Percentiles rank a stretch among this genome's conserved stretches.
These are phyloP conservation scores for Xylariaceae sp. DNA, from an alignment of 2,329 filamentous ascomycete species.

Conservation along the genomic window DNA sequence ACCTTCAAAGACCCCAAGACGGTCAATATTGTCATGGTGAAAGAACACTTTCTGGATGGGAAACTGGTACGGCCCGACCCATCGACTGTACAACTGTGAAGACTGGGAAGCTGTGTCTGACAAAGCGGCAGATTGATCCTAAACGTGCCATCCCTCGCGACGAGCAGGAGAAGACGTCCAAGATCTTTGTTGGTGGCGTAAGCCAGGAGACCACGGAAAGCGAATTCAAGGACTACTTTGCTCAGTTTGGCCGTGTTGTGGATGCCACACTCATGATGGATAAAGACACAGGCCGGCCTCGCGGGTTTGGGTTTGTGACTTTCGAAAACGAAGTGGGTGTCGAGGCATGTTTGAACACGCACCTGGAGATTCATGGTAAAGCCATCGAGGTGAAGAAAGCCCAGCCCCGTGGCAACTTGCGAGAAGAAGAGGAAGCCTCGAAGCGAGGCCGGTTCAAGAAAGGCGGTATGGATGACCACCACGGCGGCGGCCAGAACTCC, in stretches of 20 bases:
- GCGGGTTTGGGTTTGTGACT: conserved; percentile 96
- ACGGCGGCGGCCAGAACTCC: conserved; percentile 23
- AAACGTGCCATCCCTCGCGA: conserved; percentile 96
- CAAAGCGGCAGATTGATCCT: conserved; percentile 72
- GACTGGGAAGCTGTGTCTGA: conserved; percentile 19
- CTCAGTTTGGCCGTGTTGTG: conserved; percentile 90
- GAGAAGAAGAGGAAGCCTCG: conserved; percentile 77
- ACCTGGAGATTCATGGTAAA: conserved; percentile 90
- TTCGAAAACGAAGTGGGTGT: conserved; percentile 96
- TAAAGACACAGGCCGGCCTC: conserved; percentile 94
- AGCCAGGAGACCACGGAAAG: conserved; percentile 95
- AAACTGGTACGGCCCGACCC: conserved; percentile 86
- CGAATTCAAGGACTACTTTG: conserved; percentile 95
- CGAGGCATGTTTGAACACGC: conserved; percentile 78
- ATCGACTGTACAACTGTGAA: not conserved
- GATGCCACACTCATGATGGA: conserved; percentile 99
- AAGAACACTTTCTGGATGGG: conserved; percentile 95
- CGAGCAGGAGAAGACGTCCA: conserved; percentile 96
- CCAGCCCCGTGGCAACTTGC: conserved; percentile 88
- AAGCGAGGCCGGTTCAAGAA: conserved; percentile 58
- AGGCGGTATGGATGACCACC: conserved; percentile 40
- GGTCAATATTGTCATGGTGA: conserved; percentile 99
- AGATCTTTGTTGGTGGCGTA: conserved; percentile 97
- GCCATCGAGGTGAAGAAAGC: conserved; percentile 98
- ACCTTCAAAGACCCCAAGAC: conserved; percentile 98